Percentiles rank a stretch among this genome's conserved stretches.
These are phyloP conservation scores for Hebeloma cylindrosporum DNA, from an alignment of 768 basidiomycete genomes.

Conservation along the genomic window DNA sequence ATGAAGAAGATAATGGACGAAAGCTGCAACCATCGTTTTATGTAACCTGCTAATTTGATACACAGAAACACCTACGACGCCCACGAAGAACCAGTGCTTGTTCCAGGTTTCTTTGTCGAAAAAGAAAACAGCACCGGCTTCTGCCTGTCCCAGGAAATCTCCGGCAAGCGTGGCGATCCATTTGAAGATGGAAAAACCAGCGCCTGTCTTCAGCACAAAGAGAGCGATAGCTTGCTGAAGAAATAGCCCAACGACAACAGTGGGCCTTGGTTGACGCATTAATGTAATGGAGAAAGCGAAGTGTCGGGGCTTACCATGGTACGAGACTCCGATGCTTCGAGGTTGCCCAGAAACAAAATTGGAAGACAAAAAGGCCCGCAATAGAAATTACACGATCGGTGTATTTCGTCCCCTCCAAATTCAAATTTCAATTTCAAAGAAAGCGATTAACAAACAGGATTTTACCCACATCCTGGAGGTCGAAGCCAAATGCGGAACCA, in stretches of 20 bases:
- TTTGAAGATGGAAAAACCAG: slow-evolving; percentile 83
- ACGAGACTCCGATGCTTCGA: slow-evolving; percentile 63
- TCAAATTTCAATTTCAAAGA: slow-evolving; percentile 7
- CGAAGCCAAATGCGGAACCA: slow-evolving; percentile 84
- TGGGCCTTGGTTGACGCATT: slow-evolving; percentile 51
- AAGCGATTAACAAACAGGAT: slow-evolving; percentile 22
- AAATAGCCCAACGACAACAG: slow-evolving; percentile 84
- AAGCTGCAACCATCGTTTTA: slow-evolving; percentile 40
- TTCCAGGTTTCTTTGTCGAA: slow-evolving; percentile 62
- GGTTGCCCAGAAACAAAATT: slow-evolving; percentile 66
- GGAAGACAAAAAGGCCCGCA: slow-evolving; percentile 77
- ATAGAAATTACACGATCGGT: slow-evolving; percentile 81
- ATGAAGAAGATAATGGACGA: slow-evolving; percentile 89
- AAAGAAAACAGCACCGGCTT: slow-evolving; percentile 78
- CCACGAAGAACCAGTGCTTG: slow-evolving; percentile 85
- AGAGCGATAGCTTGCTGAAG: slow-evolving; percentile 83
- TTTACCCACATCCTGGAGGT: slow-evolving; percentile 48
- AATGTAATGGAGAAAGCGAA: not conserved
- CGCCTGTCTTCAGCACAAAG: slow-evolving; percentile 82
- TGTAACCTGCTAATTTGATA: slow-evolving; percentile 3
- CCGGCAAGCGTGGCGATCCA: slow-evolving; percentile 79
- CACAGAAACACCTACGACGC: slow-evolving; percentile 47
- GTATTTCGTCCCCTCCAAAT: slow-evolving; percentile 49
- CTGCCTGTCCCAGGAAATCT: slow-evolving; percentile 73
- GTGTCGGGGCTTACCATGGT: slow-evolving; percentile 57